Evolutionary conservation across 768 basidiomycete species (phyloP).

Genomic region (Russula griseocarnosa): DNA sequence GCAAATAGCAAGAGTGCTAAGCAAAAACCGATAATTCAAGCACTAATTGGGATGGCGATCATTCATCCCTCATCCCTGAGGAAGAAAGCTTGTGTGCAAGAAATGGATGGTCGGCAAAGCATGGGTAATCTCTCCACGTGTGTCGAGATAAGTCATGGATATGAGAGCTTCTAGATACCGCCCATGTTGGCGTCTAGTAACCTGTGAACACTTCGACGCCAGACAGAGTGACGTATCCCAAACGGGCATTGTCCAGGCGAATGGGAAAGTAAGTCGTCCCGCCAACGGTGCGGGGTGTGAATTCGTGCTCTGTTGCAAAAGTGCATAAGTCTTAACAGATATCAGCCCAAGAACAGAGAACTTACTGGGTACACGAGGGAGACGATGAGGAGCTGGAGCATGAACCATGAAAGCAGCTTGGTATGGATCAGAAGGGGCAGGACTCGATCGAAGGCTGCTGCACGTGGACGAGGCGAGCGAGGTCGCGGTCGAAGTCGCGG

Average conservation of each 20-base stretch:
- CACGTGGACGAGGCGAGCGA: slow-evolving; percentile 5
- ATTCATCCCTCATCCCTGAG: background rate
- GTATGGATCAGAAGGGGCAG: background rate
- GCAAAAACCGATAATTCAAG: background rate
- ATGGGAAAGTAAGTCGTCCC: slow-evolving; percentile 25
- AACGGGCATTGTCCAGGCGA: slow-evolving; percentile 2
- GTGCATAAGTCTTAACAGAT: background rate
- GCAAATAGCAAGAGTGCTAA: background rate
- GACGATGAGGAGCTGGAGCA: background rate
- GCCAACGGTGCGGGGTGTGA: slow-evolving; percentile 13
- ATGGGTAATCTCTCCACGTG: background rate
- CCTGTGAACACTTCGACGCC: slow-evolving; percentile 18
- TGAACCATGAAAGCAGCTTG: background rate
- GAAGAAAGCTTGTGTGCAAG: background rate
- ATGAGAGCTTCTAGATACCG: background rate
- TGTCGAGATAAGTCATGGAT: background rate
- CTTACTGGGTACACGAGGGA: slow-evolving; percentile 11
- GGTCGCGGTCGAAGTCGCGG: background rate
- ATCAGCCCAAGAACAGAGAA: background rate
- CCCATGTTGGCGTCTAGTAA: background rate
- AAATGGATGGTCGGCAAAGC: no score
- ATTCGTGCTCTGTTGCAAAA: background rate
- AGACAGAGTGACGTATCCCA: slow-evolving; percentile 18
- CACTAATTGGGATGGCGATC: background rate
- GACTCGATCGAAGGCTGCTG: slow-evolving; percentile 20